Percentiles rank a stretch among this genome's conserved stretches.
Conservation (phyloP, 371 early-diverging fungal genomes). For the Zopfochytrium polystomum region DNA sequence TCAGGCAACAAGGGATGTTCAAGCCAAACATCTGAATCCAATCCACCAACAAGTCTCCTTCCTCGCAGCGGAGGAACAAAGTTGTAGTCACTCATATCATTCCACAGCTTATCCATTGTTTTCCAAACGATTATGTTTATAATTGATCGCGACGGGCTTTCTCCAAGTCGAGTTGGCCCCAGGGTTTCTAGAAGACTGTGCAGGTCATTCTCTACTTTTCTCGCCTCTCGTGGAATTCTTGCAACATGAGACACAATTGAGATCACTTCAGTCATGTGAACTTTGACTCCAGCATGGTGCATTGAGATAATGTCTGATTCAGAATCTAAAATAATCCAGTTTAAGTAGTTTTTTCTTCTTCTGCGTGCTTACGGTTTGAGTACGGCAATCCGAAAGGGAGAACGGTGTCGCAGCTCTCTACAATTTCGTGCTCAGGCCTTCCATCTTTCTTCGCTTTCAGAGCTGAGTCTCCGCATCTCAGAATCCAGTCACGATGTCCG, state of each 20-base stretch:
- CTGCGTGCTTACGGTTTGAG: slow-evolving; percentile 19
- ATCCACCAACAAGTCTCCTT: slow-evolving; percentile 29
- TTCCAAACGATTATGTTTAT: slow-evolving; percentile 43
- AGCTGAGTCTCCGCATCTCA: slow-evolving; percentile 1
- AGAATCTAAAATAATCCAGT: background rate
- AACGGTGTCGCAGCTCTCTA: too few species aligned
- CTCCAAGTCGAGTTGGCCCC: slow-evolving; percentile 8
- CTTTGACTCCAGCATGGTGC: slow-evolving; percentile 40
- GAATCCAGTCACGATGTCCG: slow-evolving; percentile 33
- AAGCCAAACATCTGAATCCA: slow-evolving; percentile 44
- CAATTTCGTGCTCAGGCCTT: slow-evolving; percentile 1
- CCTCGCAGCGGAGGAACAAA: slow-evolving; percentile 34
- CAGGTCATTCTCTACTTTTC: slow-evolving; percentile 17
- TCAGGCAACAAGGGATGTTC: slow-evolving; percentile 51
- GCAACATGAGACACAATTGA: slow-evolving; percentile 30
- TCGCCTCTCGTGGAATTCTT: slow-evolving; percentile 23
- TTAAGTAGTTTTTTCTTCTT: background rate
- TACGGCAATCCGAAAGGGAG: slow-evolving; percentile 33
- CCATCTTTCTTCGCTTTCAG: slow-evolving; percentile 5
- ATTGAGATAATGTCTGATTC: slow-evolving; percentile 27
- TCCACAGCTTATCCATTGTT: slow-evolving; percentile 22
- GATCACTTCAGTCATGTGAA: slow-evolving; percentile 45
- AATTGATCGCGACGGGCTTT: slow-evolving; percentile 8
- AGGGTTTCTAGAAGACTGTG: slow-evolving; percentile 16
- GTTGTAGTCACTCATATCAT: slow-evolving; percentile 19